These are phyloP conservation scores for Scutellaria barbata DNA, from an alignment of 257 asterid genomes.

Conservation along the genomic window DNA sequence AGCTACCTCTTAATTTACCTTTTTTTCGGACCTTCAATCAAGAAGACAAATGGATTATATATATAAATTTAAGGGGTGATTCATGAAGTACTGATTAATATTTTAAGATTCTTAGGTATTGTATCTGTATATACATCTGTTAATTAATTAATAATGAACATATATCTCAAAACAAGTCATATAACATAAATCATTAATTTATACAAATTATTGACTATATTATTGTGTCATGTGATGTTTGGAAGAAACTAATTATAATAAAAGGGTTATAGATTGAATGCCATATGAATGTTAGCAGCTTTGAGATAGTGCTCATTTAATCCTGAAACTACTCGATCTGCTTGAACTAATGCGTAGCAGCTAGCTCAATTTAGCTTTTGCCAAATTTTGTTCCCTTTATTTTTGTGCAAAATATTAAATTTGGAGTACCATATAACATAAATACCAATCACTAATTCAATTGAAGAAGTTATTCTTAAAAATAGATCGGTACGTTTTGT, in stretches of 20 bases:
- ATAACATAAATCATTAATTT: neutral
- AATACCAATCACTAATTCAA: slow-evolving; percentile 27
- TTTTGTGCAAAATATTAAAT: neutral
- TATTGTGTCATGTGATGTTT: neutral
- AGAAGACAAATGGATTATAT: no score
- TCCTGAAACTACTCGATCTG: slow-evolving; percentile 25
- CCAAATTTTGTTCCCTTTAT: neutral
- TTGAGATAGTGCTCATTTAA: slow-evolving; percentile 11
- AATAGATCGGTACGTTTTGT: no score
- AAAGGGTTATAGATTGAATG: slow-evolving; percentile 4
- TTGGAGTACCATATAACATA: neutral
- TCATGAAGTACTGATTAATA: no score
- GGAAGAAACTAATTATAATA: neutral
- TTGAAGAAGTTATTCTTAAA: slow-evolving; percentile 16
- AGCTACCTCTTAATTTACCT: no score
- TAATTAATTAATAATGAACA: no score
- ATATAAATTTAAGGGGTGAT: no score
- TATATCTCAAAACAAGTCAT: no score
- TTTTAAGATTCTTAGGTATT: no score
- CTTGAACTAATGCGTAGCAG: neutral
- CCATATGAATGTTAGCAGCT: neutral
- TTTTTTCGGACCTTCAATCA: no score
- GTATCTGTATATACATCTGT: no score
- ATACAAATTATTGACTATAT: slow-evolving; percentile 2
- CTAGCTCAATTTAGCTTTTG: slow-evolving; percentile 7